phyloP scores from a whole-genome alignment of 768 basidiomycete species.

The Leccinellum albellum region DNA sequence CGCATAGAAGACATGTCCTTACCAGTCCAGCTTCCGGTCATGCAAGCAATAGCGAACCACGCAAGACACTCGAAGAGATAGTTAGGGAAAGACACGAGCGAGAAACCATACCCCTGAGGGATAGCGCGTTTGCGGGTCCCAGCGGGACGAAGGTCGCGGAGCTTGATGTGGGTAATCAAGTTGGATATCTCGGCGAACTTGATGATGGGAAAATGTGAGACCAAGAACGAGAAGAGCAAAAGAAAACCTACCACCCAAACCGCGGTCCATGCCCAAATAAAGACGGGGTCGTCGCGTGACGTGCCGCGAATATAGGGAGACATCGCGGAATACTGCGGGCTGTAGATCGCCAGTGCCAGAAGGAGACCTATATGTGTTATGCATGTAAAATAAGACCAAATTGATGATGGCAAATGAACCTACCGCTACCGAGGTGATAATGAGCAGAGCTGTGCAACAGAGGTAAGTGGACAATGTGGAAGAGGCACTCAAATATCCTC shows the following conservation, averaged over 20 bases:
- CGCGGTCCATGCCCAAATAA: constrained; percentile 61
- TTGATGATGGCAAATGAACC: background rate
- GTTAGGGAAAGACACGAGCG: constrained; percentile 84
- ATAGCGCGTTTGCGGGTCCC: constrained; percentile 79
- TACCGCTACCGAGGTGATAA: constrained; percentile 79
- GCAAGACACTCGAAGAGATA: constrained; percentile 87
- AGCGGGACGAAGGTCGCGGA: constrained; percentile 78
- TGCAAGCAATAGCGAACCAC: constrained; percentile 65
- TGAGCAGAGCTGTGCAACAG: constrained; percentile 65
- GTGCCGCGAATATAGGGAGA: constrained; percentile 63
- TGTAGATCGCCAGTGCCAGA: constrained; percentile 77
- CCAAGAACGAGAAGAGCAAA: background rate
- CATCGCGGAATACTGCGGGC: constrained; percentile 67
- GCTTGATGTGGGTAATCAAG: constrained; percentile 72
- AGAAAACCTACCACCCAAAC: constrained; percentile 68
- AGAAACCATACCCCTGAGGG: constrained; percentile 91
- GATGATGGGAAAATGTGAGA: background rate
- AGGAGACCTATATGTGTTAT: constrained; percentile 48
- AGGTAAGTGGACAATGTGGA: background rate
- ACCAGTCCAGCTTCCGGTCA: constrained; percentile 81
- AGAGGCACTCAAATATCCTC: constrained; percentile 13
- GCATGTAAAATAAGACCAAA: background rate
- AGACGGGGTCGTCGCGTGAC: constrained; percentile 57
- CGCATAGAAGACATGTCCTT: constrained; percentile 26
- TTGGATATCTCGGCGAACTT: constrained; percentile 88